phyloP scores from a whole-genome alignment of 202 grass and related monocot species.

The Panicum hallii region DNA sequence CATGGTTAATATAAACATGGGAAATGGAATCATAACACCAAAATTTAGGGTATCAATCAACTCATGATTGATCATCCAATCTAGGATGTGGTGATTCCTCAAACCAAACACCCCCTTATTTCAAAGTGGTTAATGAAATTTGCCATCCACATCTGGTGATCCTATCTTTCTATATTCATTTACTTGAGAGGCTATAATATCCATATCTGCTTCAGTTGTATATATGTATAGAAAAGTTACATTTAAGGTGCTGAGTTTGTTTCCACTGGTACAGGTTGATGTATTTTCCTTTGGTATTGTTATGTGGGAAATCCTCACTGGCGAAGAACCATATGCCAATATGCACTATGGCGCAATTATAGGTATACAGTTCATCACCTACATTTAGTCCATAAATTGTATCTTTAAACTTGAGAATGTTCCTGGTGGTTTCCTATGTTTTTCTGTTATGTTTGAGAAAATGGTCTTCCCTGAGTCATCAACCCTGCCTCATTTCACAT shows the following conservation, averaged over 20 bases:
- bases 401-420: slow-evolving; percentile 2
- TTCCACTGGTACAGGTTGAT: slow-evolving; percentile 73
- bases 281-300: slow-evolving; percentile 98
- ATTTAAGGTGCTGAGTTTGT: slow-evolving; percentile 23
- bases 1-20: not conserved
- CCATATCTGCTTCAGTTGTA: not conserved
- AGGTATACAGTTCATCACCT: slow-evolving; percentile 51
- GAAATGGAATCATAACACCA: not conserved
- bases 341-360: slow-evolving; percentile 99
- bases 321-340: slow-evolving; percentile 97
- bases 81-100: not conserved
- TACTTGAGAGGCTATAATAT: not conserved
- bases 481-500: not conserved
- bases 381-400: not conserved
- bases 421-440: not conserved
- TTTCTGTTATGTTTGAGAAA: slow-evolving; percentile 24
- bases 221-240: not conserved
- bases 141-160: not conserved
- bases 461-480: not conserved
- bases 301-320: slow-evolving; percentile 97
- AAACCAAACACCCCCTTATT: not conserved
- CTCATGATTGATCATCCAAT: not conserved
- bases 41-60: not conserved
- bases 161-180: slow-evolving; percentile 28
- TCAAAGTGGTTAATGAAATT: slow-evolving; percentile 9